Evolutionary conservation across 495 filamentous ascomycete genomes (phyloP).

Genomic region (Niebla homalea): DNA sequence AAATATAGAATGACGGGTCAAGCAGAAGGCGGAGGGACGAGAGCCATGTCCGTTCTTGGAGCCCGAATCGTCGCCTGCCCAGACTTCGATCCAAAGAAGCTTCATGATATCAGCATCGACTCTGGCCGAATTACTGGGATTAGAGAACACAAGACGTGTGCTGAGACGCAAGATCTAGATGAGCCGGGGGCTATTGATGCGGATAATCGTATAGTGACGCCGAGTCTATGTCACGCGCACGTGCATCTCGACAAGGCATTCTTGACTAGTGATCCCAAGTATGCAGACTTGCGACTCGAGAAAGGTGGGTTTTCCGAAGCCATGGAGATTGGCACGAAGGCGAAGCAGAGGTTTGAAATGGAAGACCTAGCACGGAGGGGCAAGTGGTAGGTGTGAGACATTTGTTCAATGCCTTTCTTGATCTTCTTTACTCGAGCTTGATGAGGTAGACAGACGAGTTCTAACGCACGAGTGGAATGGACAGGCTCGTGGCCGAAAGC

Average conservation of each 20-base stretch:
- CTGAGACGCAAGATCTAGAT: no score
- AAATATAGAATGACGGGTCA: no score
- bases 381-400: constrained; percentile 25
- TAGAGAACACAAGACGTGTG: no score
- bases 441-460: no score
- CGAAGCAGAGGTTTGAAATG: constrained; percentile 47
- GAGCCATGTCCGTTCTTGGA: no score
- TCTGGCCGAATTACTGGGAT: no score
- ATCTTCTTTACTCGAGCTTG: no score
- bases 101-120: no score
- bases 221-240: constrained; percentile 59
- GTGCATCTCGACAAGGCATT: constrained; percentile 69
- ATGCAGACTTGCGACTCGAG: constrained; percentile 42
- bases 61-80: no score
- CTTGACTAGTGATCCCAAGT: constrained; percentile 43
- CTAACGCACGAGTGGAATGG: not conserved
- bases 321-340: constrained; percentile 43
- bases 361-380: constrained; percentile 50
- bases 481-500: constrained; percentile 48
- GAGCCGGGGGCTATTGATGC: constrained; percentile 3
- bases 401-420: not conserved
- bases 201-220: constrained; percentile 30
- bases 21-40: no score
- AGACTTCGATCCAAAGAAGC: no score
- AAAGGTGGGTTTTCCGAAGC: constrained; percentile 56